Conservation (phyloP, 2,329 filamentous ascomycete species). For the Colletotrichum plurivorum region DNA sequence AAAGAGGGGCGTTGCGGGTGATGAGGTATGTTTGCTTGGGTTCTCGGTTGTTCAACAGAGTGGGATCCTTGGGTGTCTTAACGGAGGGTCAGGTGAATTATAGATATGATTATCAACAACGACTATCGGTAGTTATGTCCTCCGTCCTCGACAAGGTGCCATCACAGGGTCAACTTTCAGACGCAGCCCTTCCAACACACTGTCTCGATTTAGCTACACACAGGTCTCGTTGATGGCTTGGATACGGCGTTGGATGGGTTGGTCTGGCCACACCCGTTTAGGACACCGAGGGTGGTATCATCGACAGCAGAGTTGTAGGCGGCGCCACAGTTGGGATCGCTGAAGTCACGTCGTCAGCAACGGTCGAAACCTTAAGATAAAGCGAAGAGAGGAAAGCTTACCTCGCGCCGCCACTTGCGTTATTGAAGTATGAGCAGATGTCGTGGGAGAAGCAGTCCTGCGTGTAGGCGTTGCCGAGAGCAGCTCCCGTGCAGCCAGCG, state of each 20-base stretch:
- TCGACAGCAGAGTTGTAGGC: conserved; percentile 60
- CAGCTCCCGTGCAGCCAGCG: conserved; percentile 58
- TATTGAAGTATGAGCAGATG: conserved; percentile 65
- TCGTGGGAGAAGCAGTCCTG: conserved; percentile 67
- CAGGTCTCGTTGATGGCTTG: conserved; percentile 46
- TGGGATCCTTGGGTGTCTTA: conserved; percentile 1
- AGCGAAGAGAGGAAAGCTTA: conserved; percentile 42
- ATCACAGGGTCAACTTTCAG: too few relatives aligned
- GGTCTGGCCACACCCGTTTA: conserved; percentile 51
- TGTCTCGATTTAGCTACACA: conserved; percentile 42
- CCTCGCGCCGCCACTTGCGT: conserved; percentile 61
- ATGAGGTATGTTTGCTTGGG: not conserved
- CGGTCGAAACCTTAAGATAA: not conserved
- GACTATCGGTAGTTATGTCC: not conserved
- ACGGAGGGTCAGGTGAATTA: not conserved
- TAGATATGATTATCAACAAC: not conserved
- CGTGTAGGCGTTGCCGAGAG: conserved; percentile 63
- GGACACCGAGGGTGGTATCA: conserved; percentile 55
- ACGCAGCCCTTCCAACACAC: not conserved
- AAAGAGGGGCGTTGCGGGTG: conserved; percentile 20
- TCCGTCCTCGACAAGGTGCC: too few relatives aligned
- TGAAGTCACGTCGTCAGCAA: conserved; percentile 41
- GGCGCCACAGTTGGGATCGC: conserved; percentile 62
- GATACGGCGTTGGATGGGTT: conserved; percentile 50
- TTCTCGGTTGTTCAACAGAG: conserved; percentile 6